Percentiles rank a stretch among this genome's conserved stretches.
Conservation (phyloP, 768 basidiomycete genomes). For the Podaxis sp. region DNA sequence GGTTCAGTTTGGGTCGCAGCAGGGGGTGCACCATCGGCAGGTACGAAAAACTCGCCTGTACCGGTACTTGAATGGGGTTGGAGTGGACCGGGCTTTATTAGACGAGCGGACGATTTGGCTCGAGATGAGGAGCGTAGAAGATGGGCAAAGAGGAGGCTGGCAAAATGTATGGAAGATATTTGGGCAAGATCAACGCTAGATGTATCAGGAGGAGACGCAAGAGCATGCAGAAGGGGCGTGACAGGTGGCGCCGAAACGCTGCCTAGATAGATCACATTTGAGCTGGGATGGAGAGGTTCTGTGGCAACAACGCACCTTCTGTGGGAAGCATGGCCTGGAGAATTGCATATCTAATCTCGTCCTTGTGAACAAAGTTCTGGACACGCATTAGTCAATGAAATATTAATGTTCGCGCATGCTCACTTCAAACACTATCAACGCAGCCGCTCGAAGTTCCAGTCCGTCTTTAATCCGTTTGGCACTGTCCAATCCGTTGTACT, state of each 20-base stretch:
- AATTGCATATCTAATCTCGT: constrained; percentile 66
- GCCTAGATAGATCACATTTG: constrained; percentile 4
- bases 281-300: constrained; percentile 1
- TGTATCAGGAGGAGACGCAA: constrained; percentile 57
- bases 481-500: constrained; percentile 69
- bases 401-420: not conserved
- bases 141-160: constrained; percentile 75
- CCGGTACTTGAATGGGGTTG: constrained; percentile 25
- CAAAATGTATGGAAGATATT: constrained; percentile 66
- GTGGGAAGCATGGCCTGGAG: constrained; percentile 68
- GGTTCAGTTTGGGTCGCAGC: constrained; percentile 27
- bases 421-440: constrained; percentile 83
- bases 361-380: constrained; percentile 74
- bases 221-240: constrained; percentile 67
- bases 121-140: constrained; percentile 65
- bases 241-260: constrained; percentile 38
- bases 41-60: constrained; percentile 61
- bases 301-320: constrained; percentile 35
- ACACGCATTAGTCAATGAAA: constrained; percentile 1
- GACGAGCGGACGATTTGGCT: constrained; percentile 59
- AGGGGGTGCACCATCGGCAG: constrained; percentile 57
- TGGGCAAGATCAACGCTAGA: constrained; percentile 47
- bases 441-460: constrained; percentile 72
- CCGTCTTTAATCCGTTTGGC: constrained; percentile 58
- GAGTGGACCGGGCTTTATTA: constrained; percentile 50